Percentiles rank a stretch among this genome's conserved stretches.
Evolutionary conservation across 2,329 filamentous ascomycete genomes (phyloP).

Genomic region (Pyrenochaeta sp.): DNA sequence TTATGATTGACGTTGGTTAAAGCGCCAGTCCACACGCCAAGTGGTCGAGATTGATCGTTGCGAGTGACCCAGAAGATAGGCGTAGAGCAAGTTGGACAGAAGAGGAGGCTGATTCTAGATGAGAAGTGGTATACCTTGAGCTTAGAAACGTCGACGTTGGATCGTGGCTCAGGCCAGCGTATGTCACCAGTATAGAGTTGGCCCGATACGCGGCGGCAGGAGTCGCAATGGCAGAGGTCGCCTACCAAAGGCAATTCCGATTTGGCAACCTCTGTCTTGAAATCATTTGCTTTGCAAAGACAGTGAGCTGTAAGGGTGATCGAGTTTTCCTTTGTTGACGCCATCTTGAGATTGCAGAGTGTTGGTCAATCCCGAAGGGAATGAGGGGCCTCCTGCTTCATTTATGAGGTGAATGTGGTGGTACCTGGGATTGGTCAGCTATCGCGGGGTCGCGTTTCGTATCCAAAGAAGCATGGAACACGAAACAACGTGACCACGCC

Average conservation of each 20-base stretch:
- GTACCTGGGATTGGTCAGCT: conserved; percentile 21
- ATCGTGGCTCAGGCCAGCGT: conserved; percentile 49
- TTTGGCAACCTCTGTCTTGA: conserved; percentile 45
- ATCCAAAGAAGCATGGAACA: conserved; percentile 10
- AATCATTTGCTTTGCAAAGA: conserved; percentile 57
- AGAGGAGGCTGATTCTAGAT: conserved; percentile 45
- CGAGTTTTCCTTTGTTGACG: conserved; percentile 14
- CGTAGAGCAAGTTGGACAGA: conserved; percentile 57
- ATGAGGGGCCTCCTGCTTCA: not conserved
- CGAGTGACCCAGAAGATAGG: conserved; percentile 54
- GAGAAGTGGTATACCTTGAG: conserved; percentile 54
- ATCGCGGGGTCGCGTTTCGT: conserved; percentile 21
- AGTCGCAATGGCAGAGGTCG: conserved; percentile 59
- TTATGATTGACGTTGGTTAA: conserved; percentile 42
- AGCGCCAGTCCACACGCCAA: conserved; percentile 52
- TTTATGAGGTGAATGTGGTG: not conserved
- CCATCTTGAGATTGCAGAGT: conserved; percentile 12
- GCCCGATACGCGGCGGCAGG: conserved; percentile 59
- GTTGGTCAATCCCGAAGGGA: not conserved
- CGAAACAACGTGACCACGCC: conserved; percentile 18
- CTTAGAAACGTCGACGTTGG: conserved; percentile 36
- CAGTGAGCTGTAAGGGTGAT: conserved; percentile 53
- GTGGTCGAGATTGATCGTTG: conserved; percentile 20
- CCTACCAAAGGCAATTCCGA: conserved; percentile 55
- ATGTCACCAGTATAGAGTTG: conserved; percentile 51